Evolutionary conservation across 2,329 filamentous ascomycete genomes (phyloP), one percentile per base, ranked within the genome.

Genomic region (Blastomyces parvus): DNA sequence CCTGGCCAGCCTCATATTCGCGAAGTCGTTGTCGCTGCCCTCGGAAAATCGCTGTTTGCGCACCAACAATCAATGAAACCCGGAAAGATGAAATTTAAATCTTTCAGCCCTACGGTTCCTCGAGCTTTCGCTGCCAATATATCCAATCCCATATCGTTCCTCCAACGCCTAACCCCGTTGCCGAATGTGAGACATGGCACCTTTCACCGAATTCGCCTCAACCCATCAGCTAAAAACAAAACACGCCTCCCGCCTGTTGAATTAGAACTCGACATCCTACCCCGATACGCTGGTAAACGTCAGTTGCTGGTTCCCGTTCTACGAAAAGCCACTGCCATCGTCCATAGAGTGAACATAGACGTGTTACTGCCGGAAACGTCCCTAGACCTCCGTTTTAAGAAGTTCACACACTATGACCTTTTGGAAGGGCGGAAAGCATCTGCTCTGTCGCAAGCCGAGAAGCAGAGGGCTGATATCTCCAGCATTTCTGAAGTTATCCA

Each of bases 41-140:
- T 75, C 60, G 76, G 76, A n/a, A 74, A 70, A 62, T 76, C 74
- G 64, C 69, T 78, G n/a, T 77, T 78, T 61, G 48, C 69, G 50
- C 69, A 64, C 53, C 69, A 72, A 63, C 55, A 69, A 3, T 66
- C 62, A 8, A 61, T 70, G 36, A 64, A 70, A 14, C 63, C 69
- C 33, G 62, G 64, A 5, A 59, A 64, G 14, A 56, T 72, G 60
- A 75, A 65, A 55, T 72, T 74, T 14, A 65, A 70, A 57, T 66
- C 73, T n/a, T 65, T 77, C 36, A 73, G 72, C 13, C 58, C 71
- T 56, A 68, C 68, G n/a, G 67, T 71, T 60, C 69, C 69, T 27
- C 69, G 73, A 9, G 69, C 70, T 53, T 78, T 77, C 57, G 68
- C 69, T 19, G 71, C 68, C 1, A 72, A 75, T 27, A 65, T 76